Conservation (phyloP, 2,329 filamentous ascomycete species). For the Penicillium hesseltinei region DNA sequence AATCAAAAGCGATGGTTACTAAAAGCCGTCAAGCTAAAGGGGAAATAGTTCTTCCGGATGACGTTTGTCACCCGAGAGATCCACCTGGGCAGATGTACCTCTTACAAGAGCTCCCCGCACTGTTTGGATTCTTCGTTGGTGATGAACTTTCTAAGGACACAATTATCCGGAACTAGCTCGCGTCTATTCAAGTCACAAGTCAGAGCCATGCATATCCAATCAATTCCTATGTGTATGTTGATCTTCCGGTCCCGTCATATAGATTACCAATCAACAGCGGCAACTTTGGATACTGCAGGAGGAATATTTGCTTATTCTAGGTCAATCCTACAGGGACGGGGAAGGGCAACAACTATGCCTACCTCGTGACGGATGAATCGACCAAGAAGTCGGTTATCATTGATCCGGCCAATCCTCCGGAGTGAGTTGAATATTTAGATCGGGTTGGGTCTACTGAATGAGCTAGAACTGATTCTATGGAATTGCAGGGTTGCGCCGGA, state of each 20-base stretch:
- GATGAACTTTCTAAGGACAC: slow-evolving; percentile 33
- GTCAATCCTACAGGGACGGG: slow-evolving; percentile 30
- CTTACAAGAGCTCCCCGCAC: slow-evolving; percentile 17
- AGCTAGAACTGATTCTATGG: background rate
- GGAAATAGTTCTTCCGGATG: slow-evolving; percentile 16
- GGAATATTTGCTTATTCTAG: slow-evolving; percentile 1
- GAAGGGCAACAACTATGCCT: slow-evolving; percentile 53
- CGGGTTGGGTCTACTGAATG: background rate
- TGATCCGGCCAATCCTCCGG: slow-evolving; percentile 51
- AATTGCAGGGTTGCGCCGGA: slow-evolving; percentile 56
- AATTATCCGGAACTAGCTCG: slow-evolving; percentile 15
- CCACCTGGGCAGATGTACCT: background rate
- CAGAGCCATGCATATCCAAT: slow-evolving; percentile 51
- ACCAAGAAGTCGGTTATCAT: slow-evolving; percentile 53
- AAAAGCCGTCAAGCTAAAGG: background rate
- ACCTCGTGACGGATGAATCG: slow-evolving; percentile 50
- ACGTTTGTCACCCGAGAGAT: slow-evolving; percentile 18
- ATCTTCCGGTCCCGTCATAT: background rate
- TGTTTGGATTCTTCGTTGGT: slow-evolving; percentile 12
- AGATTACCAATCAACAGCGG: background rate
- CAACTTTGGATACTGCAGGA: background rate
- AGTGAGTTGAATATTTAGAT: slow-evolving; percentile 38
- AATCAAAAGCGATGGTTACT: slow-evolving; percentile 13
- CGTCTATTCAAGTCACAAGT: slow-evolving; percentile 9
- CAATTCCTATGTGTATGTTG: slow-evolving; percentile 54